A percentile compares a stretch with the other conserved stretches of the same genome.
phyloP scores from a whole-genome alignment of 208 protist genomes.

The Porcisia deanei region DNA sequence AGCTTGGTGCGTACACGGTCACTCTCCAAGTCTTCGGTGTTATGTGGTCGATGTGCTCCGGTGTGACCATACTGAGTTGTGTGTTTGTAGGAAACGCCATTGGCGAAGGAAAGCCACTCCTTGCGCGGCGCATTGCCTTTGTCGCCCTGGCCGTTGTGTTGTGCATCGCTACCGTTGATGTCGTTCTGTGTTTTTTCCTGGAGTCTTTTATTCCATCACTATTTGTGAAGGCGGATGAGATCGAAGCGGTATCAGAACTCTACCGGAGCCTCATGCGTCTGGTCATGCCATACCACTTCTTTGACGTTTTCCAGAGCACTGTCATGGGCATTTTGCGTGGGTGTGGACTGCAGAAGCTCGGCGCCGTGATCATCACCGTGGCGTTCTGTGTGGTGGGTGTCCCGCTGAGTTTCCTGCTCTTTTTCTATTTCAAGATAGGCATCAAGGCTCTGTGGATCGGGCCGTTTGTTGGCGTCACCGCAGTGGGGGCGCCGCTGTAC shows the following conservation, averaged over 20 bases:
- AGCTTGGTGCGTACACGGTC: conserved; percentile 83
- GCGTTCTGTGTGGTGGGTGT: conserved; percentile 69
- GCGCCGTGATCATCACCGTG: conserved; percentile 60
- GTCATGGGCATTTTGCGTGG: conserved; percentile 80
- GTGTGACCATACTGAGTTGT: conserved; percentile 67
- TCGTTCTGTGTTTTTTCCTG: conserved; percentile 47
- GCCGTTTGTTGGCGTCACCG: conserved; percentile 51
- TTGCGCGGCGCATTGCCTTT: conserved; percentile 67
- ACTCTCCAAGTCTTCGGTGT: conserved; percentile 75
- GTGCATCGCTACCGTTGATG: conserved; percentile 42
- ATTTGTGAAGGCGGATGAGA: conserved; percentile 57
- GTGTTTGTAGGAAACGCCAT: conserved; percentile 87
- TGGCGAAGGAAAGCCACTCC: conserved; percentile 65
- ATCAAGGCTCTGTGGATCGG: conserved; percentile 80
- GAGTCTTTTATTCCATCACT: conserved; percentile 57
- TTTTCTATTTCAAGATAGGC: conserved; percentile 77
- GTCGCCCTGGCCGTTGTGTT: conserved; percentile 56
- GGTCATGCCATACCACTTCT: conserved; percentile 81
- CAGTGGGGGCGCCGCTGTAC: conserved; percentile 56
- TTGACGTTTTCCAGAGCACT: conserved; percentile 81
- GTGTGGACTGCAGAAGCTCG: conserved; percentile 72
- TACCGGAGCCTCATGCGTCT: conserved; percentile 64
- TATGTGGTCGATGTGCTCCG: conserved; percentile 74
- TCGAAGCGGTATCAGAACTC: conserved; percentile 45
- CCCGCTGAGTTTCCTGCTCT: conserved; percentile 69